A percentile compares a stretch with the other conserved stretches of the same genome.
These are phyloP conservation scores for Dorcoceras hygrometricum DNA, from an alignment of 257 asterid genomes.

Conservation along the genomic window DNA sequence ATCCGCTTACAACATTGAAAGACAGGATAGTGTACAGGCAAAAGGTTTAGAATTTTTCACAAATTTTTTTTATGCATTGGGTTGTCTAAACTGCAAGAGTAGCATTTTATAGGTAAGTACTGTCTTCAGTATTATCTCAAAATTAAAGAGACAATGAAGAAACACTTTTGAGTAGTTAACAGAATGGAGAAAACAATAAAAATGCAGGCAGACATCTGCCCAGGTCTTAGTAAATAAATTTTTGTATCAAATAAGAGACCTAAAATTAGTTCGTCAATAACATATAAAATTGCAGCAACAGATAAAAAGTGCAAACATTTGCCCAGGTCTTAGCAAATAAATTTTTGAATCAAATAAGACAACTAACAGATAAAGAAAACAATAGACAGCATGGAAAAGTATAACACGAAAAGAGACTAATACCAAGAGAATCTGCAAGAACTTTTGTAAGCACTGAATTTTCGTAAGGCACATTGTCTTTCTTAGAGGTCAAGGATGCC, in stretches of 20 bases:
- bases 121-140: neutral
- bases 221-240: slow-evolving; percentile 17
- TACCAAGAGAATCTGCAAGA: slow-evolving; percentile 90
- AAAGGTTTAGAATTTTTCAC: neutral
- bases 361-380: slow-evolving; percentile 13
- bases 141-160: neutral
- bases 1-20: slow-evolving; percentile 6
- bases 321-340: slow-evolving; percentile 17
- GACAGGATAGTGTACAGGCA: slow-evolving; percentile 20
- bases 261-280: slow-evolving; percentile 14
- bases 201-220: slow-evolving; percentile 5
- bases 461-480: slow-evolving; percentile 72
- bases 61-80: slow-evolving; percentile 10
- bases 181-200: slow-evolving; percentile 15
- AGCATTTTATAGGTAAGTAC: slow-evolving; percentile 8
- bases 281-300: slow-evolving; percentile 13
- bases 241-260: slow-evolving; percentile 20
- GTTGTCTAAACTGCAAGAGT: neutral
- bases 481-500: slow-evolving; percentile 78
- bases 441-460: slow-evolving; percentile 80
- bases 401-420: neutral
- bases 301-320: slow-evolving; percentile 2
- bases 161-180: neutral
- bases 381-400: slow-evolving; percentile 10
- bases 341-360: slow-evolving; percentile 19